Base-by-base conservation (phyloP, 2,329 filamentous ascomycete species). In the Fusarium sp. region DNA sequence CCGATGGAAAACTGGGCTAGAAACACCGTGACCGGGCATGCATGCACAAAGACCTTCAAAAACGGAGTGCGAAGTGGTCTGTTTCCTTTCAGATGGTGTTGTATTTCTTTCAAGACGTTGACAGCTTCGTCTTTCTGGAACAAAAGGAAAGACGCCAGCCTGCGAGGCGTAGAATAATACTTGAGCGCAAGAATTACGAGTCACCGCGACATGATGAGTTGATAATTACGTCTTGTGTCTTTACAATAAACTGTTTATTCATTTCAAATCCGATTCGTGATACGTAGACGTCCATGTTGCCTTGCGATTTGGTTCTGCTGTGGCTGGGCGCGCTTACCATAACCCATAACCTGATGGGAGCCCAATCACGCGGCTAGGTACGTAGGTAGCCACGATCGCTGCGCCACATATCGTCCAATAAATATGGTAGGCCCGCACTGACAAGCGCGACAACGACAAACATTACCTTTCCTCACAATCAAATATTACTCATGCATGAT, bases 1-100 rank as follows among this genome's bases (percentile, higher is more conserved):
- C 88, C 31, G 90, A 93, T 23, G 91, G 92, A 72, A 93, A 93
- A 80, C 82, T 93, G 65, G 80, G 78, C 66, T 87, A 81, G 76
- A 68, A 51, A 55, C 58, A 59, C 56, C 51, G 28, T 56, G 50
- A 61, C 50, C 49, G 42, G 68, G 52, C 52, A 56, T 56, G 60
- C 58, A 62, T 41, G 60, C 31, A 58, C 49, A 31, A 43, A 51
- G 58, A 72, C 52, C 57, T 48, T 26, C 44, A 34, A 58, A 61
- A 44, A 44, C 39, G 28, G 50, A 44, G 48, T 34, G 39, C 46
- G 48, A 28, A 14, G 54, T 58, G 48, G 56, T 26, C 39, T 53
- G 25, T 42, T 60, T 63, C 50, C 31, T 52, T 45, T 62, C 26
- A 31, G 14, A 41, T 51, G 44, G 45, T 61, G 54, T 42, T 63